A percentile compares a stretch with the other conserved stretches of the same genome.
Evolutionary conservation across 2,329 filamentous ascomycete genomes (phyloP).

Genomic region (Aspergillus sp.): DNA sequence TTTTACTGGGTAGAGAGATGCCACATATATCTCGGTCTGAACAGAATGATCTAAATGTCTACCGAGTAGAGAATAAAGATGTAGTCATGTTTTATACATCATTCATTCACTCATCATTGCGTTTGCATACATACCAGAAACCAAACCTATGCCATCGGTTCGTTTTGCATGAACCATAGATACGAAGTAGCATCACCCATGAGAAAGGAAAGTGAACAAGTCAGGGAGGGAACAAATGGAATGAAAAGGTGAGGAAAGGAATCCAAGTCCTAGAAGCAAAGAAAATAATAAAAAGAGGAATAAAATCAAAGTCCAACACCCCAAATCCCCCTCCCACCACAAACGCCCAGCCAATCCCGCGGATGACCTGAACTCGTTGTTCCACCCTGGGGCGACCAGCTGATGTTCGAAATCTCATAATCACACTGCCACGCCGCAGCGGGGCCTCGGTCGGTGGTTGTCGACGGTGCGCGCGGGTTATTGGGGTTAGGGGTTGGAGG

Average conservation of each 20-base stretch:
- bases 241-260: background rate
- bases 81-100: slow-evolving; percentile 7
- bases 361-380: slow-evolving; percentile 25
- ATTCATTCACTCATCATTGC: slow-evolving; percentile 29
- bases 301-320: slow-evolving; percentile 31
- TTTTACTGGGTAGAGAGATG: no score
- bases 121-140: no score
- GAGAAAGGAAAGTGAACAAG: background rate
- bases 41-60: background rate
- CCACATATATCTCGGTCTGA: no score
- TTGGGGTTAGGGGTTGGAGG: slow-evolving; percentile 22
- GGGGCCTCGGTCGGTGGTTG: slow-evolving; percentile 36
- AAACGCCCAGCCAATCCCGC: slow-evolving; percentile 39
- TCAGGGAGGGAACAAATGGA: background rate
- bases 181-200: background rate
- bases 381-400: slow-evolving; percentile 39
- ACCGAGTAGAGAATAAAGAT: background rate
- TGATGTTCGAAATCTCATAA: slow-evolving; percentile 41
- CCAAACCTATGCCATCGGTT: slow-evolving; percentile 7
- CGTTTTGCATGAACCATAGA: slow-evolving; percentile 1
- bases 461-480: slow-evolving; percentile 35
- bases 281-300: background rate
- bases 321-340: slow-evolving; percentile 39
- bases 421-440: slow-evolving; percentile 40
- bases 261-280: slow-evolving; percentile 1